Evolutionary conservation across 768 basidiomycete species (phyloP).

Genomic region (Trametes meyenii): DNA sequence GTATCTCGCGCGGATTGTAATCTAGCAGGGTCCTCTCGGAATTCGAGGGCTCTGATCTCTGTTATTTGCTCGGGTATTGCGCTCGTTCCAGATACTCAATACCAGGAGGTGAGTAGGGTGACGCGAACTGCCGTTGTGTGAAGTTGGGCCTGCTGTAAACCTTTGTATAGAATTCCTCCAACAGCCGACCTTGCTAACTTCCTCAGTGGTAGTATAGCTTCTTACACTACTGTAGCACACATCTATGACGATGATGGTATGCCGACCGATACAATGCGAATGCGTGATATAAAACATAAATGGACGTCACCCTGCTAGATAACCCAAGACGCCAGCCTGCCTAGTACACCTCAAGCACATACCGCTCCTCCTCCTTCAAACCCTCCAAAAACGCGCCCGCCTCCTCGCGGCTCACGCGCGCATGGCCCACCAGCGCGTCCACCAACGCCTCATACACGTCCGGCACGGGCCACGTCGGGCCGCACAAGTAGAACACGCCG

Average conservation of each 20-base stretch:
- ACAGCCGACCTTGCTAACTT: no score
- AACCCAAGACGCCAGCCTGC: not conserved
- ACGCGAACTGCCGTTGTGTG: no score
- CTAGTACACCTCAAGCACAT: slow-evolving; percentile 83
- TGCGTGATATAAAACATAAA: not conserved
- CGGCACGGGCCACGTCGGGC: slow-evolving; percentile 99
- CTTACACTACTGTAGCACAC: no score
- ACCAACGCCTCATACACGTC: slow-evolving; percentile 95
- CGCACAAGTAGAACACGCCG: slow-evolving; percentile 95
- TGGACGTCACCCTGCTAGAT: not conserved
- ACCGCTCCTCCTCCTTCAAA: slow-evolving; percentile 95
- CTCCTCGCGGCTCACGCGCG: slow-evolving; percentile 58
- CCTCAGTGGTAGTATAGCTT: no score
- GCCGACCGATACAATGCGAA: not conserved
- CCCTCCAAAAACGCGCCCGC: slow-evolving; percentile 87
- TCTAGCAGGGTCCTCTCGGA: not conserved
- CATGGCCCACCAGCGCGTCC: slow-evolving; percentile 73
- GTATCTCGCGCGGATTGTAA: not conserved
- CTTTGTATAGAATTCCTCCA: no score
- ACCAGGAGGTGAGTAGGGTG: no score
- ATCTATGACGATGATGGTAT: no score
- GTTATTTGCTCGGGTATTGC: not conserved
- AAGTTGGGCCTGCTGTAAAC: no score
- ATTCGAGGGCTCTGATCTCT: not conserved
- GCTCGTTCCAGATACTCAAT: no score